A percentile compares a stretch with the other conserved stretches of the same genome.
Conservation (phyloP, 2,329 filamentous ascomycete species). For the Diaporthe nobilis region DNA sequence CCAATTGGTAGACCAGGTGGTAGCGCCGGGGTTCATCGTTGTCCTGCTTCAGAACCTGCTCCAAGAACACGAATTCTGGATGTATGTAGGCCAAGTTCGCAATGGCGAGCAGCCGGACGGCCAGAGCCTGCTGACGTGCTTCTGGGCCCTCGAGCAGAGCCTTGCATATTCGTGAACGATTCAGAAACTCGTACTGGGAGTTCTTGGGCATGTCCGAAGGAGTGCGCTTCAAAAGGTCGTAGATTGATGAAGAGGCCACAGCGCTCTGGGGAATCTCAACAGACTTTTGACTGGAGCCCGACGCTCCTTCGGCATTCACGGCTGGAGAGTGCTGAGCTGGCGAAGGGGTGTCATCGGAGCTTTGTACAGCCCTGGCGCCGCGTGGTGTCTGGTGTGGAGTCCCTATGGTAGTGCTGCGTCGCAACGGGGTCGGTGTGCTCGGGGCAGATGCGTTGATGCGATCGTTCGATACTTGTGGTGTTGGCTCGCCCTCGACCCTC, state of each 20-base stretch:
- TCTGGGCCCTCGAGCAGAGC: conserved; percentile 77
- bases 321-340: conserved; percentile 60
- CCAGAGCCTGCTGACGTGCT: conserved; percentile 81
- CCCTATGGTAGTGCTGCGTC: conserved; percentile 74
- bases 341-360: conserved; percentile 61
- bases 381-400: conserved; percentile 60
- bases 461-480: conserved; percentile 42
- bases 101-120: conserved; percentile 86
- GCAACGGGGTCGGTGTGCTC: conserved; percentile 81
- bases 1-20: conserved; percentile 92
- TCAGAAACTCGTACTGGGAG: conserved; percentile 86
- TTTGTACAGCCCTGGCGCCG: conserved; percentile 52
- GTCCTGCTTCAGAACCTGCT: conserved; percentile 89
- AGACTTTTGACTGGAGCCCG: conserved; percentile 65
- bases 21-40: conserved; percentile 89
- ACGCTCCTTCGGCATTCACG: conserved; percentile 56
- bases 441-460: conserved; percentile 63
- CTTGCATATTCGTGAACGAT: conserved; percentile 86
- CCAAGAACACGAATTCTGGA: conserved; percentile 83
- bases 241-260: conserved; percentile 66
- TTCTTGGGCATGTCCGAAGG: conserved; percentile 78
- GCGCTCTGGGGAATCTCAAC: conserved; percentile 75
- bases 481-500: conserved; percentile 49
- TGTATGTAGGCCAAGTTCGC: conserved; percentile 94
- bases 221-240: conserved; percentile 69